Base-by-base conservation (phyloP, 2,329 filamentous ascomycete species). In the Scedosporium boydii region DNA sequence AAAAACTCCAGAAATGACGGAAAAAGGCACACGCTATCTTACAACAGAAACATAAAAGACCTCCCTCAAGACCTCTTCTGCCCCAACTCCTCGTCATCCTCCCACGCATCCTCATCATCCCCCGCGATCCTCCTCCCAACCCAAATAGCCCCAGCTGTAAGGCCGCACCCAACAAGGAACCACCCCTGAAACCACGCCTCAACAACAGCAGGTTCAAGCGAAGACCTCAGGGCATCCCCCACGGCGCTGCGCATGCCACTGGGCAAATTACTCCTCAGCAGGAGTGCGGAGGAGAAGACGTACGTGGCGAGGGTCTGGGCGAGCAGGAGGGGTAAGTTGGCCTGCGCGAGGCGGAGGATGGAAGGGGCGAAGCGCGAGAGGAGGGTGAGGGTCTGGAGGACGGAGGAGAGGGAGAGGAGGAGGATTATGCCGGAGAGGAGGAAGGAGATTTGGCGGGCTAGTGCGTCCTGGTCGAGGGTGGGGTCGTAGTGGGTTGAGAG, bases 361-460 rank as follows among this genome's bases (percentile, higher is more conserved):
- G 80, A 79, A 0, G 91, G 91, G 7, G 86, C 82, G 77, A 90
- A 89, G 66, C 87, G 87, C 3, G 88, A 85, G 70, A 96, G 90
- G 62, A 96, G 82, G 67, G 88, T 87, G 68, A 93, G 89, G 0
- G 91, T 96, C 72, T 95, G 91, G n/a, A 93, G 78, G 18, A 90
- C 91, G 63, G 87, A 89, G 73, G 88, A 91, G 74, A 92, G 91
- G 62, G 88, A 91, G 2, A 89, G 87, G 16, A 91, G 80, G 26
- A 96, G 86, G 72, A 96, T 95, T 59, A 93, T 85, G 18, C 91
- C 91, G 6, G 88, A 91, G 4, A 96, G 81, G 23, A 91, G 77
- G 74, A 96, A 96, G 64, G 88, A 91, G 66, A 96, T 93, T 70
- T 91, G 89, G 92, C 90, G 87, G 23, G 89, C 87, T 90, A 91